Conservation (phyloP, 2,329 filamentous ascomycete genomes). For the Paracamarosporium sp. region DNA sequence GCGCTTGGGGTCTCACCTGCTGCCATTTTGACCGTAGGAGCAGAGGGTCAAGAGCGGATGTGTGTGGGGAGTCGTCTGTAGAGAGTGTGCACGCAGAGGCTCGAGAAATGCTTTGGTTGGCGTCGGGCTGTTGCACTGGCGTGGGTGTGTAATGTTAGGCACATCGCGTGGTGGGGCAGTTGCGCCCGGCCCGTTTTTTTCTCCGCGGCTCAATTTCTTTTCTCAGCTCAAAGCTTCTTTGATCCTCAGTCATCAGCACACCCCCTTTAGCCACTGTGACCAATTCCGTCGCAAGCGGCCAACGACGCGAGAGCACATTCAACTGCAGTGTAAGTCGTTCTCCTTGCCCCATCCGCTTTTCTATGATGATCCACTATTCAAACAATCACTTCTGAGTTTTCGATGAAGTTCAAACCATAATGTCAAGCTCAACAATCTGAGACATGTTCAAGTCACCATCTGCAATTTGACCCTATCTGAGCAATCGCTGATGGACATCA, state of each 20-base stretch:
- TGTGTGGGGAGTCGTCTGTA: background rate
- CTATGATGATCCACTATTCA: slow-evolving; percentile 41
- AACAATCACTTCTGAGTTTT: slow-evolving; percentile 44
- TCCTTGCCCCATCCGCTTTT: slow-evolving; percentile 7
- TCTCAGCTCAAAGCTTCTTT: slow-evolving; percentile 3
- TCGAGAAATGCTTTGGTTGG: slow-evolving; percentile 4
- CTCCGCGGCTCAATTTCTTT: slow-evolving; percentile 25
- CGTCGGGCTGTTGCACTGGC: slow-evolving; percentile 24
- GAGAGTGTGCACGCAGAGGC: slow-evolving; percentile 10
- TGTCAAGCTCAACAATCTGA: slow-evolving; percentile 65
- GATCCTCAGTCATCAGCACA: slow-evolving; percentile 6
- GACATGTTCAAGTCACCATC: slow-evolving; percentile 16
- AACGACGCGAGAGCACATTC: no score
- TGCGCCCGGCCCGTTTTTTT: slow-evolving; percentile 23
- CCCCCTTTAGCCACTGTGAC: background rate
- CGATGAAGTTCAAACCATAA: slow-evolving; percentile 47
- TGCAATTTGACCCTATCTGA: slow-evolving; percentile 2
- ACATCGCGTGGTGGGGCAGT: slow-evolving; percentile 37
- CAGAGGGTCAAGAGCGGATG: background rate
- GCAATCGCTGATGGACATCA: background rate
- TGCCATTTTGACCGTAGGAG: slow-evolving; percentile 17
- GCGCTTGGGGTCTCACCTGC: background rate
- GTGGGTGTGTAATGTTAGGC: slow-evolving; percentile 20
- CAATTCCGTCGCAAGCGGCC: slow-evolving; percentile 8
- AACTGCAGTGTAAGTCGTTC: slow-evolving; percentile 25